A percentile compares a stretch with the other conserved stretches of the same genome.
Conservation (phyloP, 257 asterid genomes). For the Solanum arcanum region DNA sequence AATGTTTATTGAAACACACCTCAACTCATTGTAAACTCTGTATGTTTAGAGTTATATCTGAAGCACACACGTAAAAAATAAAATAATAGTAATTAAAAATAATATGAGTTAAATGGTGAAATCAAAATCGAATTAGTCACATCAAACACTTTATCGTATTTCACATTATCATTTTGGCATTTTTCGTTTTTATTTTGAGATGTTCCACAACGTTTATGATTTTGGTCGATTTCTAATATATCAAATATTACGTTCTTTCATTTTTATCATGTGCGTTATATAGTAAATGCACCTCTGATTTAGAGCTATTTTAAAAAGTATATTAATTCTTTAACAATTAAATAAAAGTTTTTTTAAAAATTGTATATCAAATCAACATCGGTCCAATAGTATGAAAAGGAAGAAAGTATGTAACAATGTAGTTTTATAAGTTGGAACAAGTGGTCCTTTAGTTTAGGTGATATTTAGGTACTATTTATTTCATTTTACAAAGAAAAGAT, state of each 20-base stretch:
- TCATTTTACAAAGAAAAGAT: not conserved
- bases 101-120: not conserved
- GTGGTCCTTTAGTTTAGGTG: not conserved
- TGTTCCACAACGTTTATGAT: not conserved
- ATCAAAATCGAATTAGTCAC: not conserved
- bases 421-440: not conserved
- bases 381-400: not conserved
- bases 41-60: not conserved
- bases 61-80: not conserved
- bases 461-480: not conserved
- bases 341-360: no score
- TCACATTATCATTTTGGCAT: not conserved
- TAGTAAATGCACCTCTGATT: not conserved
- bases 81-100: no score
- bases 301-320: not conserved
- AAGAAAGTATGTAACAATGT: not conserved
- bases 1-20: not conserved
- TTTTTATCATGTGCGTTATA: not conserved
- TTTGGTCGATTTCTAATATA: not conserved
- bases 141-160: not conserved
- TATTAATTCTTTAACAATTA: no score
- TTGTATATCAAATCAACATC: not conserved
- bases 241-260: not conserved
- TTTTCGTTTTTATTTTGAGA: not conserved
- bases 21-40: no score